Evolutionary conservation across 2,329 filamentous ascomycete species (phyloP), one percentile per base, ranked within the genome.

Genomic region (Tolypocladium ophioglossoides): DNA sequence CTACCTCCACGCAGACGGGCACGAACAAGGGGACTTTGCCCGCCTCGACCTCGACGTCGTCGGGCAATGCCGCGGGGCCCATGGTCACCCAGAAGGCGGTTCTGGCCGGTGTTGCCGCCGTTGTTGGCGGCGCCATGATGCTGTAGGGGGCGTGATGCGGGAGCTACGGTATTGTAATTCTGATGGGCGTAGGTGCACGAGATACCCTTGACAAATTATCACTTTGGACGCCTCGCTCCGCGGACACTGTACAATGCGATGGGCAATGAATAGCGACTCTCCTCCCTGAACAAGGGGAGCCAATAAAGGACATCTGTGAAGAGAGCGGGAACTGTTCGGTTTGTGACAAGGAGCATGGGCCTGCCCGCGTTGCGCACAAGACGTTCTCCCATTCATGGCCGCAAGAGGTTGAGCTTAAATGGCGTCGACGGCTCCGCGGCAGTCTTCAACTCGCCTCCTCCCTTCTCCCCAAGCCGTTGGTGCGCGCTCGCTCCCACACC

Each of bases 101-200:
- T 6, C 44, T 72, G 38, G 65, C 66, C 47, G 70, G 70, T 20
- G 64, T 70, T 30, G 70, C 66, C 24, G 66, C 63, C 16, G 50
- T 68, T 40, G 61, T 70, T 27, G 70, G 68, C 9, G 68, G 67
- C 55, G 67, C 62, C n/a, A 61, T 74, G 58, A 51, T 71, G 51
- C 34, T 73, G 46, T 72, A 66, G 60, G 20, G n/a, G 6, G 48
- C 40, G n/a, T n/a, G n/a, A n/a, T n/a, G n/a, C n/a, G n/a, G n/a
- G n/a, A n/a, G n/a, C n/a, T n/a, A n/a, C n/a, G 30, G 30, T 30
- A 9, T 27, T 16, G 22, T 14, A 18, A 5, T 18, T 10, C 30
- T 18, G 41, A 4, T 35, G 34, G 34, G 34, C 34, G 11, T 14
- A 41, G 39, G 11, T 12, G 5, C n/a, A 41, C 7, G 20, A 24